Evolutionary conservation across 768 basidiomycete genomes (phyloP).

Genomic region (Rossbeevera mucosa): DNA sequence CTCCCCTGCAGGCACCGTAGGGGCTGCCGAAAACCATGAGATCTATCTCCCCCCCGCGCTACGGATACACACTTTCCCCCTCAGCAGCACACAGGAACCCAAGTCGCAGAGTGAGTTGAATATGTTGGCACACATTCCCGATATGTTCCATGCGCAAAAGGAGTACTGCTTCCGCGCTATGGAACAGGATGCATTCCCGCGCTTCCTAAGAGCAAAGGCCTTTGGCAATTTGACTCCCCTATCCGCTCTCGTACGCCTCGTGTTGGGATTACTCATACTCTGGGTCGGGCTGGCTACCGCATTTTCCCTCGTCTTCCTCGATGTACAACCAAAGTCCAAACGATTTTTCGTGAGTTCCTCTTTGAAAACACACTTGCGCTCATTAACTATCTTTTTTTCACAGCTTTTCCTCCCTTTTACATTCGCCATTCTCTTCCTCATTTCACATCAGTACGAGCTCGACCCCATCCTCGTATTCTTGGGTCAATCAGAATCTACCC

Average conservation of each 20-base stretch:
- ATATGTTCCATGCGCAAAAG: conserved; percentile 96
- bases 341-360: conserved; percentile 82
- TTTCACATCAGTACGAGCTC: conserved; percentile 95
- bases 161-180: conserved; percentile 95
- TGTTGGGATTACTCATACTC: conserved; percentile 76
- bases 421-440: conserved; percentile 82
- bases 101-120: conserved; percentile 60
- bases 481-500: conserved; percentile 92
- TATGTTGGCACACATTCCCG: conserved; percentile 86
- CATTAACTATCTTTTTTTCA: conserved; percentile 2
- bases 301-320: conserved; percentile 90
- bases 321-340: conserved; percentile 87
- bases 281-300: conserved; percentile 94
- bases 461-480: conserved; percentile 94
- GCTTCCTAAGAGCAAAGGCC: conserved; percentile 95
- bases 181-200: conserved; percentile 91
- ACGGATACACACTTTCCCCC: conserved; percentile 86
- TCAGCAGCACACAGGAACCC: conserved; percentile 70
- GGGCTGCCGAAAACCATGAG: conserved; percentile 89
- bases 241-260: conserved; percentile 80
- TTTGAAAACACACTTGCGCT: neutral
- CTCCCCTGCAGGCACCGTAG: conserved; percentile 69
- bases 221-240: conserved; percentile 96
- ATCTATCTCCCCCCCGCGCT: conserved; percentile 94
- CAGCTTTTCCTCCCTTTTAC: conserved; percentile 95